Evolutionary conservation across 495 filamentous ascomycete genomes (phyloP).

Genomic region (Penicillium salamii): DNA sequence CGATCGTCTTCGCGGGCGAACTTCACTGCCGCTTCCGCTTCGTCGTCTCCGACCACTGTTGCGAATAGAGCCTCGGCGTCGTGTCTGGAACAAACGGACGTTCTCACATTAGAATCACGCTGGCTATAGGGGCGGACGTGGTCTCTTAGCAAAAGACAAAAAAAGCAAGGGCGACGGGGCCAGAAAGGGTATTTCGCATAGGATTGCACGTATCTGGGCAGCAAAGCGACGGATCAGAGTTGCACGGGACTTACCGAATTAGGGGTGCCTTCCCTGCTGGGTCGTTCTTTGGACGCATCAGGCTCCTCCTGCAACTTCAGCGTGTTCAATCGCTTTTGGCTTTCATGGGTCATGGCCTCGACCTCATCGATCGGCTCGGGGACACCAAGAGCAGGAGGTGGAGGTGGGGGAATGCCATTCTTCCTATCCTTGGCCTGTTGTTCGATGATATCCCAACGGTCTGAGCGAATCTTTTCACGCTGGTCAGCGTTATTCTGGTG

Average conservation of each 20-base stretch:
- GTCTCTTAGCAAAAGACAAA: slow-evolving; percentile 46
- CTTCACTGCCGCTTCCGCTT: slow-evolving; percentile 46
- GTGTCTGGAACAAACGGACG: slow-evolving; percentile 52
- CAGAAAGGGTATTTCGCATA: slow-evolving; percentile 11
- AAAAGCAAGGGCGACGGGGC: slow-evolving; percentile 20
- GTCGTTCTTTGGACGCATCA: slow-evolving; percentile 42
- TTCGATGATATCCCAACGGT: slow-evolving; percentile 81
- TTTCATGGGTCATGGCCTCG: slow-evolving; percentile 76
- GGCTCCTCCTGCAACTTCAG: slow-evolving; percentile 77
- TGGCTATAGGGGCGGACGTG: slow-evolving; percentile 36
- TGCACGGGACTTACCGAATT: slow-evolving; percentile 41
- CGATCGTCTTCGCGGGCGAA: slow-evolving; percentile 45
- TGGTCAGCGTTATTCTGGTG: slow-evolving; percentile 84
- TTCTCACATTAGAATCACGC: slow-evolving; percentile 52
- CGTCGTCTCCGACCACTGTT: slow-evolving; percentile 39
- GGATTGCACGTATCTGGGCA: slow-evolving; percentile 18
- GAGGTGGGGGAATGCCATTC: slow-evolving; percentile 49
- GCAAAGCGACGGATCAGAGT: slow-evolving; percentile 22
- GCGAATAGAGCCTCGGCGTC: slow-evolving; percentile 45
- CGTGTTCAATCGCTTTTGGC: slow-evolving; percentile 77
- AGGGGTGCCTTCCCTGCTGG: slow-evolving; percentile 40
- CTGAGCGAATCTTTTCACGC: slow-evolving; percentile 69
- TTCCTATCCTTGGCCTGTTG: slow-evolving; percentile 70
- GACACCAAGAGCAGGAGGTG: slow-evolving; percentile 40
- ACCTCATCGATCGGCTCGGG: slow-evolving; percentile 65